Evolutionary conservation across 1,284 basidiomycete species (phyloP), one percentile per base, ranked within the genome.

Genomic region (Phylloboletellus chloephorus): DNA sequence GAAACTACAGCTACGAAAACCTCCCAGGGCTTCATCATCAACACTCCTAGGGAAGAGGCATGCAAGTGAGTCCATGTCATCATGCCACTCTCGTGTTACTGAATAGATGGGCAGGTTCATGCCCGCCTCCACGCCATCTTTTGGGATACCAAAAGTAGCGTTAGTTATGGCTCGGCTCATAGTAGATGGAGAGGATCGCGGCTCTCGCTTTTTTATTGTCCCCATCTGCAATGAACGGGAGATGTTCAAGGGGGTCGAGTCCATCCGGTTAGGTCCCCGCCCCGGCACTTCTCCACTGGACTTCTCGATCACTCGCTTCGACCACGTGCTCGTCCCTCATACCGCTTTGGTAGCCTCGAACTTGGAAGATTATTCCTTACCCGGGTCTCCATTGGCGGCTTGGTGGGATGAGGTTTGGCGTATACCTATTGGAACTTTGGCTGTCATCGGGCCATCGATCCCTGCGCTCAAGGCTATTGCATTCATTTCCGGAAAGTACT

Each of bases 1-100:
- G 76, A 79, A 51, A 79, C 76, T 3, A 79, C 74, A 5, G 77
- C 76, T 15, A 78, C 73, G 2, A 67, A 67, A 46, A 69, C 67
- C 3, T 39, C 58, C 3, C 61, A 69, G 41, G 73, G 72, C 2
- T 78, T 72, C 52, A 65, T 76, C 41, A 67, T 78, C 24, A 60
- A 78, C 51, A 76, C 74, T 0, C 74, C 76, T 31, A 58, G 67
- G 30, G 71, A 74, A 53, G 69, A 73, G 54, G 76, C 76, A 19
- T 68, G 74, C 24, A 79, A 79, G 76, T 77, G 51, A 47, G 70
- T 60, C 32, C 26, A 30, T 19, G 24, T 31, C 22, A 32, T 37
- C 37, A 5, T 31, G 19, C 35, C 44, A 30, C 8, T 19, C 4
- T 21, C 5, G 2, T 11, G 24, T 19, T 11, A 16, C 17, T 41